A percentile compares a stretch with the other conserved stretches of the same genome.
Conservation (phyloP, 1,284 basidiomycete genomes). For the Heliocybe sulcata region DNA sequence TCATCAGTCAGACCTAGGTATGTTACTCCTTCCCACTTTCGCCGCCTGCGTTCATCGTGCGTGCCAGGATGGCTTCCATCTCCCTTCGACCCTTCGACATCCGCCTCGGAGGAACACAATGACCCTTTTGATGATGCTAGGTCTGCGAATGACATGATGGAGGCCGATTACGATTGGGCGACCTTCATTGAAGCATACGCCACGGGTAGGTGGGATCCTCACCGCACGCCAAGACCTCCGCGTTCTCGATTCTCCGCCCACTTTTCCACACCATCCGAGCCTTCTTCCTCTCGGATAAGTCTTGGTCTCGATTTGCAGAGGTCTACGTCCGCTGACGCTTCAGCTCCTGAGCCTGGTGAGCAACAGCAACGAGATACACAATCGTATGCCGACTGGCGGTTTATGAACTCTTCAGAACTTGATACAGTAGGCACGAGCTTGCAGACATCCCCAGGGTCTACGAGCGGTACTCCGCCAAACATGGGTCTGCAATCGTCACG, state of each 20-base stretch:
- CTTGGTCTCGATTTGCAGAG: not conserved
- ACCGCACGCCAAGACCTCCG: constrained; percentile 65
- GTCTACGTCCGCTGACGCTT: not conserved
- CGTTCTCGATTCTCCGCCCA: constrained; percentile 14
- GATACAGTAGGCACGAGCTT: not conserved
- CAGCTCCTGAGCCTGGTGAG: not conserved
- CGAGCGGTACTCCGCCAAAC: not conserved
- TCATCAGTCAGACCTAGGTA: not conserved
- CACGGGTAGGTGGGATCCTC: constrained; percentile 75
- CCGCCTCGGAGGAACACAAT: not conserved
- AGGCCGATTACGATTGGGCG: constrained; percentile 60
- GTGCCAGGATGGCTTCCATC: not conserved
- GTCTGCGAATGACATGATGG: constrained; percentile 5
- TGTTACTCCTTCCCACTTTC: not conserved
- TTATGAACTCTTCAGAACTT: not conserved
- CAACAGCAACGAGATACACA: not conserved
- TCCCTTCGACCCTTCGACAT: not conserved
- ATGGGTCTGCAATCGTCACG: not conserved
- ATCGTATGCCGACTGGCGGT: not conserved
- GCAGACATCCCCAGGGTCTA: not conserved
- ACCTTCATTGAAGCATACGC: constrained; percentile 74
- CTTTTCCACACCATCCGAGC: not conserved
- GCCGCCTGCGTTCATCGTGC: not conserved
- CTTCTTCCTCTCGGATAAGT: not conserved
- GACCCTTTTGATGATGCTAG: not conserved